Evolutionary conservation across 306 rosid species (phyloP).

Genomic region (Prosopis cineraria): DNA sequence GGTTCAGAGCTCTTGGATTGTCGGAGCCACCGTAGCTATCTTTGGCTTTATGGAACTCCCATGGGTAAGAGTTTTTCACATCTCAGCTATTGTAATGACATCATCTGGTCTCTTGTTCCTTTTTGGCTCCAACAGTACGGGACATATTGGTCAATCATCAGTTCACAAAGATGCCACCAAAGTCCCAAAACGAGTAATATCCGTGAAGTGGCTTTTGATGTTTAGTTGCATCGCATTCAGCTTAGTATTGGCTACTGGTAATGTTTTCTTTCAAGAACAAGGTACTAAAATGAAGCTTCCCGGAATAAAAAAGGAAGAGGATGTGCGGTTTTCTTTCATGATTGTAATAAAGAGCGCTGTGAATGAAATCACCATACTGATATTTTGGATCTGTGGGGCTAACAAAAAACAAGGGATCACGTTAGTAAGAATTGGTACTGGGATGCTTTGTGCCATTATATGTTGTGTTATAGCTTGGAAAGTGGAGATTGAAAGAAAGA

Average conservation of each 20-base stretch:
- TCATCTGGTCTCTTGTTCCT: not conserved
- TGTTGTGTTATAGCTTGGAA: not conserved
- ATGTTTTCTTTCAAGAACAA: not conserved
- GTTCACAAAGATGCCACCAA: not conserved
- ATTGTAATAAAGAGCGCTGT: too few relatives aligned
- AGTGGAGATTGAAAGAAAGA: not conserved
- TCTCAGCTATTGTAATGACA: not conserved
- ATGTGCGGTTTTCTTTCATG: not conserved
- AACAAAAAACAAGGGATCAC: not conserved
- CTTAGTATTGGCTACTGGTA: not conserved
- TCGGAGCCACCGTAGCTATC: too few relatives aligned
- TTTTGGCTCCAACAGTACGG: not conserved
- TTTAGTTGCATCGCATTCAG: not conserved
- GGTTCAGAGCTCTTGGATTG: too few relatives aligned
- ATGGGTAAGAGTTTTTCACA: too few relatives aligned
- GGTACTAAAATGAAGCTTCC: not conserved
- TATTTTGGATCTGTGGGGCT: not conserved
- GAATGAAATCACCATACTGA: not conserved
- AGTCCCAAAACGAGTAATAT: not conserved
- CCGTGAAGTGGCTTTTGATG: not conserved
- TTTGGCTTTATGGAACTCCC: too few relatives aligned
- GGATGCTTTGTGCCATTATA: not conserved
- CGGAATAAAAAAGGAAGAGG: not conserved
- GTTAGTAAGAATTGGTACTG: not conserved
- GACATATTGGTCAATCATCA: not conserved